Evolutionary conservation across 2,329 filamentous ascomycete species (phyloP).

Genomic region (Mycosphaerella sp.): DNA sequence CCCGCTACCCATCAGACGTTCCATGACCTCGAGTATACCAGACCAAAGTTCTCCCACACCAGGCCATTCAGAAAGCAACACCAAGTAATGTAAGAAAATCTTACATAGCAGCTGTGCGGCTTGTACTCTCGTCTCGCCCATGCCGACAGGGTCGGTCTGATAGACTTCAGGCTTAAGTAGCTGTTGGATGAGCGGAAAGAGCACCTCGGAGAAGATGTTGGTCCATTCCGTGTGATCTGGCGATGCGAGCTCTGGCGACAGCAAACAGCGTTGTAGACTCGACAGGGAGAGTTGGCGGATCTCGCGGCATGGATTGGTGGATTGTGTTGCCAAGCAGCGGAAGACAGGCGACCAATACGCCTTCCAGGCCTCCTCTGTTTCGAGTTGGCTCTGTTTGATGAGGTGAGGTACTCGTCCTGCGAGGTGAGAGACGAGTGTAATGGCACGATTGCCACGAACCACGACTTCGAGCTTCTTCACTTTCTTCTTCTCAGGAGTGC

Average conservation of each 20-base stretch:
- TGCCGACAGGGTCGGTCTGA: slow-evolving; percentile 80
- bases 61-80: slow-evolving; percentile 74
- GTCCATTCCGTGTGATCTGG: slow-evolving; percentile 79
- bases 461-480: slow-evolving; percentile 64
- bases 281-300: slow-evolving; percentile 84
- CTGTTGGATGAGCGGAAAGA: slow-evolving; percentile 83
- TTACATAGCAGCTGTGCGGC: slow-evolving; percentile 87
- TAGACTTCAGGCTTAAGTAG: slow-evolving; percentile 93
- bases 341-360: slow-evolving; percentile 98
- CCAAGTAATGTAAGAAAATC: slow-evolving; percentile 90
- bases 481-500: slow-evolving; percentile 21
- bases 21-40: slow-evolving; percentile 90
- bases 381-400: slow-evolving; percentile 89
- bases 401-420: slow-evolving; percentile 75
- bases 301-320: slow-evolving; percentile 88
- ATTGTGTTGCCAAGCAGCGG: slow-evolving; percentile 78
- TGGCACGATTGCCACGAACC: slow-evolving; percentile 69
- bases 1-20: slow-evolving; percentile 91
- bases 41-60: slow-evolving; percentile 90
- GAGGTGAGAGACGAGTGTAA: slow-evolving; percentile 74
- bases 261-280: slow-evolving; percentile 74
- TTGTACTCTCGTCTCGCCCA: slow-evolving; percentile 92
- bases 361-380: slow-evolving; percentile 70
- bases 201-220: slow-evolving; percentile 85
- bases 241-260: slow-evolving; percentile 78